Evolutionary conservation across 2,329 filamentous ascomycete genomes (phyloP).

Genomic region (Aspergillus quadrilineatus): DNA sequence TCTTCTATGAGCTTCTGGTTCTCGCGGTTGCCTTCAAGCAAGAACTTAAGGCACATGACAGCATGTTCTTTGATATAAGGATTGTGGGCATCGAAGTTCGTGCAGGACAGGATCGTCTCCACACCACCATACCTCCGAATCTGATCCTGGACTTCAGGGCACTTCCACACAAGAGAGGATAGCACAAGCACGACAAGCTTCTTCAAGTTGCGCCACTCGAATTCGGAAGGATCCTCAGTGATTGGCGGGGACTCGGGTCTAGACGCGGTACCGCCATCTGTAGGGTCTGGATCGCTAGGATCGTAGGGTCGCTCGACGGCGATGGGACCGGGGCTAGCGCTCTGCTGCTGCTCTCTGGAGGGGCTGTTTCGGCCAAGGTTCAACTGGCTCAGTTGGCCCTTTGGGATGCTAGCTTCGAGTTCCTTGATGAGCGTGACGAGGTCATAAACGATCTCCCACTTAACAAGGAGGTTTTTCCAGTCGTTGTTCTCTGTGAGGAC

Average conservation of each 20-base stretch:
- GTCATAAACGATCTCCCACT: conserved; percentile 90
- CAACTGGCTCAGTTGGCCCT: conserved; percentile 63
- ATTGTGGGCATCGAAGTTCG: conserved; percentile 87
- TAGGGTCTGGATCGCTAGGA: conserved; percentile 39
- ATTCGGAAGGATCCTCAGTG: conserved; percentile 63
- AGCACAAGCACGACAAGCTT: conserved; percentile 89
- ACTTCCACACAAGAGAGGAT: conserved; percentile 84
- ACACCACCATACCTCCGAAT: conserved; percentile 83
- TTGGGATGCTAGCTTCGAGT: conserved; percentile 82
- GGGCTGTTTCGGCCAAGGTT: conserved; percentile 33
- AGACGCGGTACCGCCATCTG: conserved; percentile 45
- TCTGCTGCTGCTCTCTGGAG: conserved; percentile 31
- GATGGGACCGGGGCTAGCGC: conserved; percentile 39
- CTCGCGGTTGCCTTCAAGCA: conserved; percentile 52
- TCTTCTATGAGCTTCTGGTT: conserved; percentile 56
- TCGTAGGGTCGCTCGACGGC: conserved; percentile 68
- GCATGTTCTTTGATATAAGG: conserved; percentile 91
- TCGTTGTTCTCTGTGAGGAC: conserved; percentile 82
- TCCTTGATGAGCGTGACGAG: conserved; percentile 83
- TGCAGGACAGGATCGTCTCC: conserved; percentile 83
- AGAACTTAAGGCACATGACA: conserved; percentile 79
- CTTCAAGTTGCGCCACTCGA: conserved; percentile 81
- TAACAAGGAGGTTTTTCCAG: conserved; percentile 79
- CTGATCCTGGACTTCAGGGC: conserved; percentile 79
- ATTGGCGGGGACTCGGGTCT: conserved; percentile 49